Percentiles rank a stretch among this genome's conserved stretches.
phyloP scores from a whole-genome alignment of 129 eudicot genomes.

The Rutidosis leptorrhynchoides region DNA sequence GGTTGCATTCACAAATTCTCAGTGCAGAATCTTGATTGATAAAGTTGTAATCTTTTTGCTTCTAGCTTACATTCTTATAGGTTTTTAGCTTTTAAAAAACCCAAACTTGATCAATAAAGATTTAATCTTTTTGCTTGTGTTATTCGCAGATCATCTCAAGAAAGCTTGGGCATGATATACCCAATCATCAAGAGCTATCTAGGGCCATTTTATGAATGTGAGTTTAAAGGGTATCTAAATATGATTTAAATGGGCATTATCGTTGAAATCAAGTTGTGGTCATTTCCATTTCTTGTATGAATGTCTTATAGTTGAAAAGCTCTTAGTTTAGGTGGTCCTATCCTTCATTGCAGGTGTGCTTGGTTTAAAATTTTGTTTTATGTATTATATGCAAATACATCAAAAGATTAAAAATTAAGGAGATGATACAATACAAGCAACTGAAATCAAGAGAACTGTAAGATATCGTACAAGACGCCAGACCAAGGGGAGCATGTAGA shows the following conservation, averaged over 20 bases:
- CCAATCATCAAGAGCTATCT: constrained; percentile 28
- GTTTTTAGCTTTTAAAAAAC: background rate
- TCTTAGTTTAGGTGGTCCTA: constrained; percentile 31
- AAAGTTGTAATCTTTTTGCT: constrained; percentile 11
- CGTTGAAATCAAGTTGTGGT: constrained; percentile 45
- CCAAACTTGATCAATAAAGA: constrained; percentile 17
- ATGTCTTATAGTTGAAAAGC: constrained; percentile 31
- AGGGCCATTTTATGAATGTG: constrained; percentile 36
- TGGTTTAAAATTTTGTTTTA: constrained; percentile 43
- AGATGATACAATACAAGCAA: constrained; percentile 22
- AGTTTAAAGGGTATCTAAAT: constrained; percentile 27
- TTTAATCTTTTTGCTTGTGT: constrained; percentile 20
- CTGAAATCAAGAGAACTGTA: constrained; percentile 27
- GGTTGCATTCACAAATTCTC: background rate
- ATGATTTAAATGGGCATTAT: constrained; percentile 25
- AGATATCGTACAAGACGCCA: constrained; percentile 17
- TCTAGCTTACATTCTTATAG: background rate
- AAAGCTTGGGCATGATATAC: constrained; percentile 30
- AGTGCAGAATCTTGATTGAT: constrained; percentile 19
- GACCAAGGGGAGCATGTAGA: constrained; percentile 14
- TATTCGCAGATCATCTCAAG: constrained; percentile 40
- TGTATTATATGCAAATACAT: constrained; percentile 40
- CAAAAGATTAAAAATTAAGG: constrained; percentile 19
- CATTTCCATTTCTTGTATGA: constrained; percentile 48
- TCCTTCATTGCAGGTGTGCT: constrained; percentile 42